phyloP scores from a whole-genome alignment of 1,284 basidiomycete species.

The Ceratobasidium sp. region DNA sequence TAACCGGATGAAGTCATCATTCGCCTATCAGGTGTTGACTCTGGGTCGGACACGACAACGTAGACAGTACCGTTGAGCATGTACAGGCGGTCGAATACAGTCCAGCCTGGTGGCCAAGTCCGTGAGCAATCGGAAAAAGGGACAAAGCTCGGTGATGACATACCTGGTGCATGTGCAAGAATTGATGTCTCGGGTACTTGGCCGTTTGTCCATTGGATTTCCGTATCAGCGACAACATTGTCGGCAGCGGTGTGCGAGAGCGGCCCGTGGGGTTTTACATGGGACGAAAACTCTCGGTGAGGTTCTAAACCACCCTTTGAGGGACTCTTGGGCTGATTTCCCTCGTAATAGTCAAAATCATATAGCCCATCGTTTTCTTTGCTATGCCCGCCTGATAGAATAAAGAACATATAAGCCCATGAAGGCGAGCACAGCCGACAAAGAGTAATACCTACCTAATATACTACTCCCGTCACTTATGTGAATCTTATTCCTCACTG shows the following conservation, averaged over 20 bases:
- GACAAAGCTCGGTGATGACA: background rate
- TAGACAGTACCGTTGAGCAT: constrained; percentile 50
- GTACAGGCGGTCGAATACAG: constrained; percentile 50
- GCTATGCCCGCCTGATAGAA: background rate
- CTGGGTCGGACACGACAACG: constrained; percentile 56
- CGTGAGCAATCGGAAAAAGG: background rate
- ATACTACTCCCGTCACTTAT: constrained; percentile 34
- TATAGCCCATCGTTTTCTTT: constrained; percentile 39
- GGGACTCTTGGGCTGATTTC: constrained; percentile 9
- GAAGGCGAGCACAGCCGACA: no score
- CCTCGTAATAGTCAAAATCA: constrained; percentile 40
- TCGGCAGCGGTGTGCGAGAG: constrained; percentile 21
- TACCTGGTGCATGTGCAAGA: constrained; percentile 49
- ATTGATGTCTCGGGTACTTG: constrained; percentile 47
- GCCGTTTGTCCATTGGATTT: constrained; percentile 42
- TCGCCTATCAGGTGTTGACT: constrained; percentile 57
- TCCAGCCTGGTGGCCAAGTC: constrained; percentile 48
- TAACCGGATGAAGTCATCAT: constrained; percentile 61
- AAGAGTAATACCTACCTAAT: background rate
- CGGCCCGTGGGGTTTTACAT: constrained; percentile 32
- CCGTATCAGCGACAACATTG: constrained; percentile 35
- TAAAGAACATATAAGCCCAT: no score
- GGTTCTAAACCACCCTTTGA: background rate
- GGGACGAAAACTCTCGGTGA: constrained; percentile 41
- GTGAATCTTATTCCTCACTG: constrained; percentile 14